Percentiles rank a stretch among this genome's conserved stretches.
These are phyloP conservation scores for Linum trigynum DNA, from an alignment of 345 rosid genomes.

Conservation along the genomic window DNA sequence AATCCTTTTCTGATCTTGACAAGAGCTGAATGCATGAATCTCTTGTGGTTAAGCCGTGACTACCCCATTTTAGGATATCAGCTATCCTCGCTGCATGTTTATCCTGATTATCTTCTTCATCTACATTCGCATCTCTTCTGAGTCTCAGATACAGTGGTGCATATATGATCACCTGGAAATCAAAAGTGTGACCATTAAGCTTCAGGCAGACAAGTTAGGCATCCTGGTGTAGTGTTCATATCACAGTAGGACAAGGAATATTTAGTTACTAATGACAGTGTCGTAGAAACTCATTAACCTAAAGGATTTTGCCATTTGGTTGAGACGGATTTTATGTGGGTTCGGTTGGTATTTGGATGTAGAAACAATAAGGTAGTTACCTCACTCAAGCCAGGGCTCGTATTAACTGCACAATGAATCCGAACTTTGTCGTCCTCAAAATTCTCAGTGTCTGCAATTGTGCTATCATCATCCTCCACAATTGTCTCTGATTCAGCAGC, in stretches of 20 bases:
- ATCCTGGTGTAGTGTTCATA: no score
- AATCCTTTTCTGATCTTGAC: constrained; percentile 43
- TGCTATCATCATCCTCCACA: constrained; percentile 32
- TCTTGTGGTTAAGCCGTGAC: constrained; percentile 24
- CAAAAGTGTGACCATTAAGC: not conserved
- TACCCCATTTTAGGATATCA: constrained; percentile 35
- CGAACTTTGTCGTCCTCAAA: constrained; percentile 32
- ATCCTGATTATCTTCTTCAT: constrained; percentile 29
- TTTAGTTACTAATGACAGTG: not conserved
- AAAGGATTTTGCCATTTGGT: no score
- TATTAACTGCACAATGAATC: constrained; percentile 53
- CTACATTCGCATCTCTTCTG: constrained; percentile 21
- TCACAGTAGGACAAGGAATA: not conserved
- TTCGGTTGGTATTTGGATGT: not conserved
- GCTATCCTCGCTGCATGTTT: constrained; percentile 47
- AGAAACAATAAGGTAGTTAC: constrained; percentile 23
- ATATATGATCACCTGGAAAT: constrained; percentile 48
- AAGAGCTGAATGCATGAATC: constrained; percentile 45
- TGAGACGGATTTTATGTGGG: no score
- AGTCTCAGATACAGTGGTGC: constrained; percentile 66
- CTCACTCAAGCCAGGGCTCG: constrained; percentile 88
- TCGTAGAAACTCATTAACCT: no score
- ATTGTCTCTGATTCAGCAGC: constrained; percentile 28
- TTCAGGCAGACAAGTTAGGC: no score
- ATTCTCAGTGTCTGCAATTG: constrained; percentile 15